Conservation (phyloP, 1,139 yeast species). For the Pneumocystis murina region DNA sequence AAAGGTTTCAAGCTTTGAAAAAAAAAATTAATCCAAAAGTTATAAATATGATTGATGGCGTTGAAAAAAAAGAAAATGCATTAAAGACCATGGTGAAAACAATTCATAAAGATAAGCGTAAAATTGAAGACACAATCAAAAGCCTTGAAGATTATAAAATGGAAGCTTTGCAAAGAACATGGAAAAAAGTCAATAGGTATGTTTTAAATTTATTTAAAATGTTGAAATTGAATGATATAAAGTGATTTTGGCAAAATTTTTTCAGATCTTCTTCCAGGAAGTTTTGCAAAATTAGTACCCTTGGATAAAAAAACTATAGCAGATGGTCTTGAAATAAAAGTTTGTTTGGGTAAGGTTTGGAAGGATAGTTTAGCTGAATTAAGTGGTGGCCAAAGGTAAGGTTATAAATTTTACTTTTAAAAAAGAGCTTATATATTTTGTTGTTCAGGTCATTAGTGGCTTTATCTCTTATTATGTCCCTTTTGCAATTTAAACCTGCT, state of each 20-base stretch:
- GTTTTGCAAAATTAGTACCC: slow-evolving; percentile 80
- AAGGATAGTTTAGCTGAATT: slow-evolving; percentile 88
- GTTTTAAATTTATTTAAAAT: not conserved
- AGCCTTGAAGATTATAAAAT: slow-evolving; percentile 77
- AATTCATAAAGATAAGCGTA: slow-evolving; percentile 76
- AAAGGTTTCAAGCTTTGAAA: slow-evolving; percentile 58
- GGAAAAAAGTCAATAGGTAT: slow-evolving; percentile 56
- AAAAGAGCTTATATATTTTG: slow-evolving; percentile 2
- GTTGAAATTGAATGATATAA: not conserved
- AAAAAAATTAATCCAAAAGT: slow-evolving; percentile 76
- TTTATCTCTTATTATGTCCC: slow-evolving; percentile 72
- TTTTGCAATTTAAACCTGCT: slow-evolving; percentile 88
- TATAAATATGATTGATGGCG: slow-evolving; percentile 87
- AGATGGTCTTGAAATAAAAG: slow-evolving; percentile 82
- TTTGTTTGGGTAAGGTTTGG: slow-evolving; percentile 85
- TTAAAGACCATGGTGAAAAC: slow-evolving; percentile 70
- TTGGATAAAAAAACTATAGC: slow-evolving; percentile 69
- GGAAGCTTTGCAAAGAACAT: slow-evolving; percentile 68
- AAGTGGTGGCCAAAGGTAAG: slow-evolving; percentile 92
- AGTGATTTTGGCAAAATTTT: slow-evolving; percentile 83
- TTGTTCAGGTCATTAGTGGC: slow-evolving; percentile 63
- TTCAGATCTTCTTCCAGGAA: slow-evolving; percentile 74
- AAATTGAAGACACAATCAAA: slow-evolving; percentile 78
- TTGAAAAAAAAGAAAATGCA: slow-evolving; percentile 72
- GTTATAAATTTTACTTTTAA: slow-evolving; percentile 57